phyloP scores from a whole-genome alignment of 2,329 filamentous ascomycete species.

The Beauveria bassiana region DNA sequence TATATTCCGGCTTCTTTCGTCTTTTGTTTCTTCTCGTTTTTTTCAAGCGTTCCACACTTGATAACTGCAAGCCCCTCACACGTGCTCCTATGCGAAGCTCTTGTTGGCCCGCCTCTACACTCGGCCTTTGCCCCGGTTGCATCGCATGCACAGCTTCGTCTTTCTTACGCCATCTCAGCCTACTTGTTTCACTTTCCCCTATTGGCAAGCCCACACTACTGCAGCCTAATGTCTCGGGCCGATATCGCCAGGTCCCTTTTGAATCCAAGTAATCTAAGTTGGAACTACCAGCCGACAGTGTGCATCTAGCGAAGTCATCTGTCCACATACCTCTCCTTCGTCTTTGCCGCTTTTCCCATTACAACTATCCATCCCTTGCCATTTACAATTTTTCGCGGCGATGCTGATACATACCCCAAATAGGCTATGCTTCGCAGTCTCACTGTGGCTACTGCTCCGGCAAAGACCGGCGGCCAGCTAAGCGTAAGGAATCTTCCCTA shows the following conservation, averaged over 20 bases:
- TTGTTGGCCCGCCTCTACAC: neutral
- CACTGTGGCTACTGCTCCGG: slow-evolving; percentile 47
- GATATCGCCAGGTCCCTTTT: neutral
- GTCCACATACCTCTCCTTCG: neutral
- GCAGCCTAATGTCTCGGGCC: neutral
- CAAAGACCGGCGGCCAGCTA: slow-evolving; percentile 41
- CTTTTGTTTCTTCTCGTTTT: neutral
- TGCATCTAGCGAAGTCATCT: neutral
- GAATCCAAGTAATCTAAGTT: neutral
- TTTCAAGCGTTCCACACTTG: neutral
- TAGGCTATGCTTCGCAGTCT: slow-evolving; percentile 45
- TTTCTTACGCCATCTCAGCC: neutral
- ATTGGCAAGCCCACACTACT: neutral
- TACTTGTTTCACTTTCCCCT: neutral
- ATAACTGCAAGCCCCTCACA: neutral
- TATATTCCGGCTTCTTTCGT: neutral
- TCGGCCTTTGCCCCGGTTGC: neutral
- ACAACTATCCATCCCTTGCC: neutral
- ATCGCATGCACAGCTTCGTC: neutral
- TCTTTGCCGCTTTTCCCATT: neutral
- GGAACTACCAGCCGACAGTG: neutral
- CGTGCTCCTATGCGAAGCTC: neutral
- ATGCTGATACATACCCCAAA: neutral
- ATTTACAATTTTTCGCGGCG: too few relatives aligned
- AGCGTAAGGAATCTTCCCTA: slow-evolving; percentile 26